Evolutionary conservation across 2,329 filamentous ascomycete species (phyloP).

Genomic region (Fusarium sp.): DNA sequence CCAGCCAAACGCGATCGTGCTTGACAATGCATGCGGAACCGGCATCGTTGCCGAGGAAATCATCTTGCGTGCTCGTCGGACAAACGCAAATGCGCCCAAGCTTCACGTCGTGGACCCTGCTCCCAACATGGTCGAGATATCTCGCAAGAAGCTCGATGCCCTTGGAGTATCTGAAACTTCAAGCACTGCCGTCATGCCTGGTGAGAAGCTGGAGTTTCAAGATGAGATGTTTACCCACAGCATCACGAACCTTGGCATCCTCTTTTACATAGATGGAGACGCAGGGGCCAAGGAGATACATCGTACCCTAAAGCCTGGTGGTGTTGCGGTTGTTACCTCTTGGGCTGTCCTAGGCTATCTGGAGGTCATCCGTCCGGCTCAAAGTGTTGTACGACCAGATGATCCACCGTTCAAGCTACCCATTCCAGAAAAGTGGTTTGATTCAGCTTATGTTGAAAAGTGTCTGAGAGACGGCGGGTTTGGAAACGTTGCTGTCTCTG

Average conservation of each 20-base stretch:
- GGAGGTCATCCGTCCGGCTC: not conserved
- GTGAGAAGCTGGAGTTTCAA: not conserved
- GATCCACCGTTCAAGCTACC: not conserved
- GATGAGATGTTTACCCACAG: not conserved
- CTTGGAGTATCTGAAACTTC: not conserved
- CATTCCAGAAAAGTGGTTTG: not conserved
- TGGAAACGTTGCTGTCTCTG: not conserved
- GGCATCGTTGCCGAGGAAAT: not conserved
- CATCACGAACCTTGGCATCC: not conserved
- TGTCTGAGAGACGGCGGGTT: not conserved
- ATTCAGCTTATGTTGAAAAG: not conserved
- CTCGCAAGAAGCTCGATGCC: not conserved
- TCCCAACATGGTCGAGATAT: not conserved
- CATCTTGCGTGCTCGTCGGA: not conserved
- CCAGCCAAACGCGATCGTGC: not conserved
- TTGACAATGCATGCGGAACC: not conserved
- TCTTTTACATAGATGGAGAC: not conserved
- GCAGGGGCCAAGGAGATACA: not conserved
- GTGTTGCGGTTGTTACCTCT: not conserved
- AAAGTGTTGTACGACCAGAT: not conserved
- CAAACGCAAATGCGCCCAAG: not conserved
- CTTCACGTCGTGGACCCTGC: not conserved
- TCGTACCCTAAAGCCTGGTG: not conserved
- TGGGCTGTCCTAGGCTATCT: not conserved
- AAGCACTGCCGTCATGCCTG: not conserved